Percentiles rank a stretch among this genome's conserved stretches.
phyloP scores from a whole-genome alignment of 345 rosid species.

The Corymbia maculata region DNA sequence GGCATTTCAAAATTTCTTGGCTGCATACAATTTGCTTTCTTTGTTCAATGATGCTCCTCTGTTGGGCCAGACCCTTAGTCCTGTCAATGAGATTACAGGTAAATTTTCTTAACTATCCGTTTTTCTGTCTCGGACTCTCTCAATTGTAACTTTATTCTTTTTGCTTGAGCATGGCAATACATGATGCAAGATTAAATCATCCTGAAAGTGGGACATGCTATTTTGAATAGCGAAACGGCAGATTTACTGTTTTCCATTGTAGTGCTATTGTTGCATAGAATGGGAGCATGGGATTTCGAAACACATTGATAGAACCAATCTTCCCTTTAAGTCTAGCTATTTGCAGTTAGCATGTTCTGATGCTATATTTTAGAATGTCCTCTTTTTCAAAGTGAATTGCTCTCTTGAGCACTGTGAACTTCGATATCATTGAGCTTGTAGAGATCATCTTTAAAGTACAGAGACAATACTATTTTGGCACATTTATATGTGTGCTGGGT shows the following conservation, averaged over 20 bases:
- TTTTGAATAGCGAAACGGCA: not conserved
- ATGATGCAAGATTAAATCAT: not conserved
- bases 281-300: not conserved
- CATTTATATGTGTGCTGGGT: not conserved
- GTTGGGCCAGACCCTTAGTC: not conserved
- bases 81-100: not conserved
- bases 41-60: constrained; percentile 6
- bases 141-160: not conserved
- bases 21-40: constrained; percentile 21
- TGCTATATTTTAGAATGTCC: not conserved
- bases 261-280: not conserved
- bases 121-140: not conserved
- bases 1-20: constrained; percentile 27
- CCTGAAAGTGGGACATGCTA: not conserved
- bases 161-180: not conserved
- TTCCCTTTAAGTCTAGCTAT: not conserved
- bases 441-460: not conserved
- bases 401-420: not conserved
- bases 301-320: not conserved
- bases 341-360: not conserved
- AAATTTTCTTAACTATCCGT: not conserved
- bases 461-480: not conserved
- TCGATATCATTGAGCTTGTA: not conserved
- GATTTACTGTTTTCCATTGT: not conserved
- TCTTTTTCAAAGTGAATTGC: not conserved